A percentile compares a stretch with the other conserved stretches of the same genome.
Conservation (phyloP, 1,139 yeast genomes). For the Suhomyces coccinellae region DNA sequence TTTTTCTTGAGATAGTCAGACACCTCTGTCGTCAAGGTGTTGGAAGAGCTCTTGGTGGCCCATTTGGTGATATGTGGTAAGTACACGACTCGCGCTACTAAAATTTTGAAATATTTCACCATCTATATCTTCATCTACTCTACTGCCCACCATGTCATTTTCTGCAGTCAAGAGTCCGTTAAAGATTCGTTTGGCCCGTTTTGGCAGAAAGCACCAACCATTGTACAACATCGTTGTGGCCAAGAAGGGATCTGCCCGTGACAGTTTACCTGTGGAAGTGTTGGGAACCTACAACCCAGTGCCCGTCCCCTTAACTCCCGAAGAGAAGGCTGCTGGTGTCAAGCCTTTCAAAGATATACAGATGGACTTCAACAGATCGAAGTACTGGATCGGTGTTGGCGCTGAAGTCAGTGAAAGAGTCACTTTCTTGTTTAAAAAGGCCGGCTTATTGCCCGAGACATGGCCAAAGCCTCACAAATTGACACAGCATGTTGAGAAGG, state of each 20-base stretch:
- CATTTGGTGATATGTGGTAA: not conserved
- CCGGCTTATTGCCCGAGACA: constrained; percentile 69
- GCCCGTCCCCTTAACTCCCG: constrained; percentile 67
- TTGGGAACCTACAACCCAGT: constrained; percentile 91
- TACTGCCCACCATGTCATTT: constrained; percentile 7
- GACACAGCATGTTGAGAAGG: constrained; percentile 35
- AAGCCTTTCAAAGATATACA: constrained; percentile 76
- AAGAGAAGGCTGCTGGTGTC: constrained; percentile 51
- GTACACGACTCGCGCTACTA: constrained; percentile 3
- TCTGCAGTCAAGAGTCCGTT: constrained; percentile 24
- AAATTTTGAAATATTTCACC: constrained; percentile 5
- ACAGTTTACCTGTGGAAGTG: constrained; percentile 88
- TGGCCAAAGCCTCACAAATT: constrained; percentile 58
- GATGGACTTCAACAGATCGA: constrained; percentile 86
- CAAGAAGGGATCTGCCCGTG: constrained; percentile 69
- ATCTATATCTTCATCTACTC: not conserved
- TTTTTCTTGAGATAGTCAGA: not conserved
- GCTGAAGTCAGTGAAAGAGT: constrained; percentile 92
- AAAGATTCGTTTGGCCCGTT: constrained; percentile 85
- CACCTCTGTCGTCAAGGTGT: not conserved
- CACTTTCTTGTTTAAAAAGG: constrained; percentile 72
- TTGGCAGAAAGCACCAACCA: constrained; percentile 88
- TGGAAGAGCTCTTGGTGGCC: not conserved
- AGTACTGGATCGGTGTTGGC: constrained; percentile 98
- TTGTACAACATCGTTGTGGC: constrained; percentile 91